These are phyloP conservation scores for Salix caprea DNA, from an alignment of 345 rosid species.

Conservation along the genomic window DNA sequence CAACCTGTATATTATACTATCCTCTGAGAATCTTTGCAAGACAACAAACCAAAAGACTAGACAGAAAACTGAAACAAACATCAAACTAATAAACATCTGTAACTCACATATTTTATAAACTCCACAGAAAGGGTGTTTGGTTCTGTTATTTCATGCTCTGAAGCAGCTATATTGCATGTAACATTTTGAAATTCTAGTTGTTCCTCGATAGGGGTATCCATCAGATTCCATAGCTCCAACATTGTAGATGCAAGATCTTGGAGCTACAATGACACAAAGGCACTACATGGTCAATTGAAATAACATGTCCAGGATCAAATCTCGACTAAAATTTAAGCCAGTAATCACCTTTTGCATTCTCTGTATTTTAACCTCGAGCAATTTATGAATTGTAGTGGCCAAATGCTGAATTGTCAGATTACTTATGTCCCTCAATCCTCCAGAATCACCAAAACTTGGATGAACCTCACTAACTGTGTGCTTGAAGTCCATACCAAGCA, in stretches of 20 bases:
- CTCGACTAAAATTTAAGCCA: slow-evolving; percentile 9
- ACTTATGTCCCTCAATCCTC: slow-evolving; percentile 41
- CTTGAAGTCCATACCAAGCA: slow-evolving; percentile 58
- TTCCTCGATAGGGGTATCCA: slow-evolving; percentile 97
- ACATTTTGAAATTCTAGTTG: slow-evolving; percentile 84
- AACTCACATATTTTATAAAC: slow-evolving; percentile 72
- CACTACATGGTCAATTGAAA: slow-evolving; percentile 8
- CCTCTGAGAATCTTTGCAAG: neutral
- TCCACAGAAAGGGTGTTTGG: slow-evolving; percentile 79
- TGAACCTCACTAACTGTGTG: slow-evolving; percentile 39
- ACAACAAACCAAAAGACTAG: neutral
- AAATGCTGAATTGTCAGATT: slow-evolving; percentile 42
- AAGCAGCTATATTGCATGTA: slow-evolving; percentile 90
- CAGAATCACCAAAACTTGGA: slow-evolving; percentile 36
- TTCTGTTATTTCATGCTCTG: slow-evolving; percentile 85
- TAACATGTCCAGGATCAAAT: neutral
- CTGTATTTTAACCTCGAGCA: slow-evolving; percentile 47
- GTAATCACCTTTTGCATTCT: slow-evolving; percentile 55
- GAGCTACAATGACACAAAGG: slow-evolving; percentile 47
- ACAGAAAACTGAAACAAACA: slow-evolving; percentile 3
- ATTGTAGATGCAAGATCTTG: slow-evolving; percentile 94
- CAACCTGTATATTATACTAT: slow-evolving; percentile 54
- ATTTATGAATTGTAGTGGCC: slow-evolving; percentile 39
- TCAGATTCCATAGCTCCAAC: slow-evolving; percentile 94
- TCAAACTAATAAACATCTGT: neutral